A percentile compares a stretch with the other conserved stretches of the same genome.
These are phyloP conservation scores for Pyrenochaeta sp. DNA, from an alignment of 2,329 filamentous ascomycete species.

Conservation along the genomic window DNA sequence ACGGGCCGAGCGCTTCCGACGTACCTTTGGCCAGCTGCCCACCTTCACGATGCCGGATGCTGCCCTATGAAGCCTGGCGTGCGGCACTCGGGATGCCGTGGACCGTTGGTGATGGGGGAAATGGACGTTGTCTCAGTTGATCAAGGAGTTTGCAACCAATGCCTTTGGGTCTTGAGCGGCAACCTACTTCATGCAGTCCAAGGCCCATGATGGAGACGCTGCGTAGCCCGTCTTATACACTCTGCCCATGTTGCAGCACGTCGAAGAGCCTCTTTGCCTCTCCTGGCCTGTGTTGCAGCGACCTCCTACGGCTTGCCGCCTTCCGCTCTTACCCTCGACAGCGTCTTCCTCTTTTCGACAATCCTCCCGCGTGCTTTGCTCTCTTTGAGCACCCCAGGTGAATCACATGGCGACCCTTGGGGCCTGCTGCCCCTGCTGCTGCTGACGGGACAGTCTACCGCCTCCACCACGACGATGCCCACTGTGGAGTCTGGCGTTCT, in stretches of 20 bases:
- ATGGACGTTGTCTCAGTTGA: slow-evolving; percentile 36
- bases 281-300: slow-evolving; percentile 44
- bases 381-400: slow-evolving; percentile 33
- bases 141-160: slow-evolving; percentile 32
- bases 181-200: slow-evolving; percentile 36
- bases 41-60: slow-evolving; percentile 10
- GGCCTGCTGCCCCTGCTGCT: slow-evolving; percentile 25
- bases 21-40: slow-evolving; percentile 26
- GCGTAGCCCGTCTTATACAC: slow-evolving; percentile 47
- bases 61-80: slow-evolving; percentile 14
- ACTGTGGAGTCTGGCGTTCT: slow-evolving; percentile 23
- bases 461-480: slow-evolving; percentile 21
- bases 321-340: slow-evolving; percentile 43
- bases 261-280: slow-evolving; percentile 35
- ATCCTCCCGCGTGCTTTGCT: slow-evolving; percentile 30
- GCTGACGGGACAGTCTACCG: slow-evolving; percentile 17
- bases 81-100: slow-evolving; percentile 23
- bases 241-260: slow-evolving; percentile 24
- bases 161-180: slow-evolving; percentile 32
- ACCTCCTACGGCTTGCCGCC: slow-evolving; percentile 39
- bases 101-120: slow-evolving; percentile 25
- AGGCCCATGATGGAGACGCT: slow-evolving; percentile 33
- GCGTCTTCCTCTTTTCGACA: slow-evolving; percentile 41
- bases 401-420: slow-evolving; percentile 33
- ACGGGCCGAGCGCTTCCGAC: slow-evolving; percentile 29